These are phyloP conservation scores for Colletotrichum theobromicola DNA, from an alignment of 2,329 filamentous ascomycete genomes.

Conservation along the genomic window DNA sequence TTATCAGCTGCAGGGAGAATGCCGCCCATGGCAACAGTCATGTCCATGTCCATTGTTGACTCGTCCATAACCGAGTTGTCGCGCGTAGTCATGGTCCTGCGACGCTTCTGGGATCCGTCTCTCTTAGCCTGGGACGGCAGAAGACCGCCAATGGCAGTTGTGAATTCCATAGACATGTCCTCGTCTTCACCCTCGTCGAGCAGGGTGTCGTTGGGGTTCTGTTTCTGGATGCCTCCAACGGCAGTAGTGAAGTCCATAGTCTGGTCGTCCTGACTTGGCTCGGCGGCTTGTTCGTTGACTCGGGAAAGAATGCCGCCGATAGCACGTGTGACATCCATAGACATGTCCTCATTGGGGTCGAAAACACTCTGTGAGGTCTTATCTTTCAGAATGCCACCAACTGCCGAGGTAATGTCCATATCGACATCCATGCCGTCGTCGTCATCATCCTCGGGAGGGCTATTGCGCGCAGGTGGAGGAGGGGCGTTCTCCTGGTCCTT, in stretches of 20 bases:
- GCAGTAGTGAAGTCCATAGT: slow-evolving; percentile 88
- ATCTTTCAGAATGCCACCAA: slow-evolving; percentile 55
- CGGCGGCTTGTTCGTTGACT: slow-evolving; percentile 11
- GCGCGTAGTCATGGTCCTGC: slow-evolving; percentile 24
- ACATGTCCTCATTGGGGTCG: slow-evolving; percentile 71
- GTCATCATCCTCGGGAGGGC: slow-evolving; percentile 6
- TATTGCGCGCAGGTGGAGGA: not conserved
- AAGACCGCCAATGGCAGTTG: slow-evolving; percentile 66
- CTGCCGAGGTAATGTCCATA: slow-evolving; percentile 62
- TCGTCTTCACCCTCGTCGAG: slow-evolving; percentile 53
- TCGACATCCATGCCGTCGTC: slow-evolving; percentile 51
- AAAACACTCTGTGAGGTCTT: slow-evolving; percentile 46
- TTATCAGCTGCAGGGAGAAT: slow-evolving; percentile 45
- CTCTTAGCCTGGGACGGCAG: slow-evolving; percentile 36
- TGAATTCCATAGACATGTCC: slow-evolving; percentile 83
- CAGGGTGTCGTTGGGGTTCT: slow-evolving; percentile 31
- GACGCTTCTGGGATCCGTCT: slow-evolving; percentile 25
- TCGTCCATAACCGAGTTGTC: slow-evolving; percentile 37
- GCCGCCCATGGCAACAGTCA: slow-evolving; percentile 63
- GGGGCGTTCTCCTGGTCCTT: slow-evolving; percentile 52
- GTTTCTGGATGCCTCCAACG: slow-evolving; percentile 69
- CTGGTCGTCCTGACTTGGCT: slow-evolving; percentile 53
- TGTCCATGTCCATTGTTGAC: slow-evolving; percentile 57
- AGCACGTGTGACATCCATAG: slow-evolving; percentile 91
- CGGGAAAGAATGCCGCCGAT: slow-evolving; percentile 78